Conservation (phyloP, 805 yeast genomes). For the Ogataea sp. region DNA sequence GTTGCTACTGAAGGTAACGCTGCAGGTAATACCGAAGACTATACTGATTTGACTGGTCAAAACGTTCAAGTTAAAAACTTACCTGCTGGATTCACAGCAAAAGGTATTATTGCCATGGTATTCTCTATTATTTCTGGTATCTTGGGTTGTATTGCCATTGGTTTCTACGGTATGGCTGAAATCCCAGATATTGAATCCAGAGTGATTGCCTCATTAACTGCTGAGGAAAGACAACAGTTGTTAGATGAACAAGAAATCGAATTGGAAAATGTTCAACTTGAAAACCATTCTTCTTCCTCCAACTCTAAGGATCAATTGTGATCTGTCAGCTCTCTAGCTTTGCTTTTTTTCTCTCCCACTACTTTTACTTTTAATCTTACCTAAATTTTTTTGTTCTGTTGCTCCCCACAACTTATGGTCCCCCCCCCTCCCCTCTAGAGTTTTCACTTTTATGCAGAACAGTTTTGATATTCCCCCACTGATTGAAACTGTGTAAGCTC, state of each 20-base stretch:
- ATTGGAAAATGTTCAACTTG: slow-evolving; percentile 4
- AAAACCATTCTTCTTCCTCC: not conserved
- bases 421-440: no score
- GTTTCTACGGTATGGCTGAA: slow-evolving; percentile 82
- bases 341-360: no score
- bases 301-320: no score
- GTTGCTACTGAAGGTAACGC: slow-evolving; percentile 70
- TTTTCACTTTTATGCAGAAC: no score
- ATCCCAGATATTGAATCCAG: slow-evolving; percentile 58
- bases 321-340: no score
- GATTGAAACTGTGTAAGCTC: no score
- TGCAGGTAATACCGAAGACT: slow-evolving; percentile 66
- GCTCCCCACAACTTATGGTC: no score
- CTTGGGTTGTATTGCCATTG: slow-evolving; percentile 70
- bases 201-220: slow-evolving; percentile 47
- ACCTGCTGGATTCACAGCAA: slow-evolving; percentile 89
- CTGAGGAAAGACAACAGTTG: slow-evolving; percentile 28
- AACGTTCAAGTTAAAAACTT: slow-evolving; percentile 57
- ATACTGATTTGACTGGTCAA: slow-evolving; percentile 65
- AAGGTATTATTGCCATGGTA: slow-evolving; percentile 89
- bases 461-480: no score
- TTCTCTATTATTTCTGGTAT: slow-evolving; percentile 85
- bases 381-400: no score
- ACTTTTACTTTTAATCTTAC: no score
- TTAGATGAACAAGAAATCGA: slow-evolving; percentile 7